Conservation (phyloP, 352 stramenopile species). For the Phytophthora litchii region DNA sequence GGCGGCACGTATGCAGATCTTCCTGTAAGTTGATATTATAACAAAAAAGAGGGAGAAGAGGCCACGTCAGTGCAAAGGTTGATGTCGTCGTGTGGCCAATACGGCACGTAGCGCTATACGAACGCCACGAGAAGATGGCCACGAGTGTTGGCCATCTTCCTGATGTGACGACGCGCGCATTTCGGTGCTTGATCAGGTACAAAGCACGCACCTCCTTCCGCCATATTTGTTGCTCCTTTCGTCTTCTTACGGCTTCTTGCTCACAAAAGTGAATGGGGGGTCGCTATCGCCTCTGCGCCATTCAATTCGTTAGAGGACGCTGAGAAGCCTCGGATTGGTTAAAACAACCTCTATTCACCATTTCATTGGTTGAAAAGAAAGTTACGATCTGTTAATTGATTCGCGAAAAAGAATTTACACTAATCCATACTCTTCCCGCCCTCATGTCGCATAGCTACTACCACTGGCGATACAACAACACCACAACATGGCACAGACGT, state of each 20-base stretch:
- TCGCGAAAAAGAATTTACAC: conserved; percentile 7
- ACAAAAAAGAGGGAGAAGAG: conserved; percentile 7
- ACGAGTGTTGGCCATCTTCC: neutral
- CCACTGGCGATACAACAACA: conserved; percentile 8
- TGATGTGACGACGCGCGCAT: neutral
- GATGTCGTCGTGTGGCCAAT: neutral
- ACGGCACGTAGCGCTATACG: neutral
- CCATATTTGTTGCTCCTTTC: conserved; percentile 42
- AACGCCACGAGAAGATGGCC: conserved; percentile 5
- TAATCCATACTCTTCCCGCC: neutral
- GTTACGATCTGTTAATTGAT: neutral
- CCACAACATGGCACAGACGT: conserved; percentile 4
- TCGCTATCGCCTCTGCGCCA: conserved; percentile 27
- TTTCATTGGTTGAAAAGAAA: neutral
- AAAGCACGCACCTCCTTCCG: conserved; percentile 46
- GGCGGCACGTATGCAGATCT: conserved; percentile 80
- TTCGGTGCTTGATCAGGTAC: neutral
- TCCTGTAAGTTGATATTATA: conserved; percentile 39
- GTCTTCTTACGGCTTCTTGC: conserved; percentile 40
- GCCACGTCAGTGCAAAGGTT: conserved; percentile 19
- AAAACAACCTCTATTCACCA: conserved; percentile 1
- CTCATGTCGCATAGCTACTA: conserved; percentile 19
- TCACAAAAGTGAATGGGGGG: conserved; percentile 45
- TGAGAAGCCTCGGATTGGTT: conserved; percentile 9
- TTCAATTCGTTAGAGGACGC: conserved; percentile 22